Percentiles rank a stretch among this genome's conserved stretches.
These are phyloP conservation scores for Mrakia gelida DNA, from an alignment of 768 basidiomycete species.

Conservation along the genomic window DNA sequence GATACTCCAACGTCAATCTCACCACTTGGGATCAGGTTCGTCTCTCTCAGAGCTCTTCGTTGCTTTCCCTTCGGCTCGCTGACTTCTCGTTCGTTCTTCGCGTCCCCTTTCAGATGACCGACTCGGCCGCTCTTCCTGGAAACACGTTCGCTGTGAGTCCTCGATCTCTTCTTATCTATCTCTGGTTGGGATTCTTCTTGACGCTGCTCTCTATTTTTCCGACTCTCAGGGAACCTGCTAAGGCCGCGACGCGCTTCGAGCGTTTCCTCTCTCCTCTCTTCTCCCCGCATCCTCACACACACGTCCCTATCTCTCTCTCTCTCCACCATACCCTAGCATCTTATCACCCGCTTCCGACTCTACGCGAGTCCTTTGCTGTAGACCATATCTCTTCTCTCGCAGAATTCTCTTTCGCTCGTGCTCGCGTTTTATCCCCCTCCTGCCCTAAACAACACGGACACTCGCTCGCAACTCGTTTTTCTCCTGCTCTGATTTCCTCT, in stretches of 20 bases:
- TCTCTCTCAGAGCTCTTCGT: neutral
- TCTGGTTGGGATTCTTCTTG: neutral
- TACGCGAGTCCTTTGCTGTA: no score
- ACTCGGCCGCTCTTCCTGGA: neutral
- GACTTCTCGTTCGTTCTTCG: neutral
- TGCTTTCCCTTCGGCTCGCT: neutral
- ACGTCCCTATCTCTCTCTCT: neutral
- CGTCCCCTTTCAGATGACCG: neutral
- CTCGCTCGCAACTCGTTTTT: no score
- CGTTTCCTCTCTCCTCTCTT: neutral
- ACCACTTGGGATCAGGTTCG: constrained; percentile 28
- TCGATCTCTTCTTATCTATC: neutral
- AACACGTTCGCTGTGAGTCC: neutral
- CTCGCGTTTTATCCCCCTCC: no score
- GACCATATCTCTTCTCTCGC: no score
- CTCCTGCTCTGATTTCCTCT: no score
- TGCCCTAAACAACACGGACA: no score
- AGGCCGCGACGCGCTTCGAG: neutral
- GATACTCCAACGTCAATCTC: constrained; percentile 10
- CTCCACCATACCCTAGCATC: neutral
- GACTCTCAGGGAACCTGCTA: constrained; percentile 6
- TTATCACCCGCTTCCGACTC: neutral
- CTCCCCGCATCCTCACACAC: neutral
- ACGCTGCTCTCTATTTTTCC: neutral
- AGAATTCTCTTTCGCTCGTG: neutral